Evolutionary conservation across 2,329 filamentous ascomycete genomes (phyloP), one percentile per base, ranked within the genome.

Genomic region (Hirsutella thompsonii): DNA sequence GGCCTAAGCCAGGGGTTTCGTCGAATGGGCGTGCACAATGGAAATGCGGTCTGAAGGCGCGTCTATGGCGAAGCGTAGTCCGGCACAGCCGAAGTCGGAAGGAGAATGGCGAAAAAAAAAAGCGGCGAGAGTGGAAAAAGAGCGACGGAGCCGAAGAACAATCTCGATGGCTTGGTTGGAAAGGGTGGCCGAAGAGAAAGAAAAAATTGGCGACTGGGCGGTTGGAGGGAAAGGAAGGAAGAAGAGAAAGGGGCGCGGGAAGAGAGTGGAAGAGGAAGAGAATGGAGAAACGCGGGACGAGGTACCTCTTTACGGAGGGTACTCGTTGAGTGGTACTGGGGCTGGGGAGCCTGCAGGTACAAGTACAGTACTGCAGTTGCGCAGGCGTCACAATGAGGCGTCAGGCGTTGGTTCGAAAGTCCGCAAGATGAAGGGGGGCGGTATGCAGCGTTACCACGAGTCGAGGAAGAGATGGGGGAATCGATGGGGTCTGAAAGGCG

Each of bases 71-170:
- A n/a, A 23, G 30, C 14, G 28, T 18, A 34, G 37, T 43, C 45
- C 45, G 43, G 47, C 47, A 28, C 45, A 49, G 47, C 47, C 46
- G 47, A 45, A 41, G 19, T 32, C 21, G 40, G 40, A 38, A 35
- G 16, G 32, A 41, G 29, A 36, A 42, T 40, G 44, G 44, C 33
- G 26, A 23, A 10, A 41, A 39, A 47, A 41, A 45, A 39, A 23
- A 19, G 34, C n/a, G n/a, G 35, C 8, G 20, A 38, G 23, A 26
- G 37, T 29, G 37, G 37, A 18, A 40, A 40, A 40, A 33, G 38
- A 45, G 43, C 26, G 45, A 36, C 38, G 30, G 21, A 42, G 42
- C 33, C 39, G 26, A 43, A 33, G 13, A 39, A 36, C 3, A 34
- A 16, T 34, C 14, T 18, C 37, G 28, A 21, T 36, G 35, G 35